Base-by-base conservation (phyloP, 1,284 basidiomycete genomes). In the Tausonia pullulans region DNA sequence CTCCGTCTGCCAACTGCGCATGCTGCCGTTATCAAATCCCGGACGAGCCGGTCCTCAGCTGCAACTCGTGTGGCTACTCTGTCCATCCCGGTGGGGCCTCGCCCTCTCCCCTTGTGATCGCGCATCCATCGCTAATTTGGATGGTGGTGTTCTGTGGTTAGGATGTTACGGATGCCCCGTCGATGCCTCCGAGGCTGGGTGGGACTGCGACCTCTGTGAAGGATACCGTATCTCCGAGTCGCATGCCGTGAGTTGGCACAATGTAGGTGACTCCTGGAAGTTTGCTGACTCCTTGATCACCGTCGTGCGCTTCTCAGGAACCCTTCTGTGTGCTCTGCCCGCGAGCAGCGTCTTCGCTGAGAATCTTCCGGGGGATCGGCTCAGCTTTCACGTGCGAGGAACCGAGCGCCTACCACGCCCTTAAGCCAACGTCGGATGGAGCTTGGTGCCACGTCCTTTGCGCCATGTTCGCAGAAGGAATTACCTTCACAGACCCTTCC, bases 381-480 rank as follows among this genome's bases (percentile, higher is more conserved):
- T 27, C 27, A 27, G 27, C 27, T 27, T 27, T 27, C 27, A 27
- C 27, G 2, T 27, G 27, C 27, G 27, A 27, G 27, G 27, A 27
- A 27, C 27, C 27, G 27, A 27, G 27, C 27, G 27, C 27, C 27
- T 27, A 27, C 27, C 86, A 89, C 60, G 86, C 85, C 9, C 86
- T 86, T 74, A 95, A 95, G 74, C 87, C 88, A 3, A 95, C 91
- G 0, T 90, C 94, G 75, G 86, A 87, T 54, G 87, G 87, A 75
- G 87, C 88, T 66, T 93, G 89, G 88, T 84, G 84, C 1, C 59
- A 60, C 63, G 79, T 90, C 39, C 74, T 93, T 4, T 95, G 91
- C 76, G 82, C 90, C 1, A 82, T 89, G 5, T 95, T 90, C 76
- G 83, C 85, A 45, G 86, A 86, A 5, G 92, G 93, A 71, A 77